Percentiles rank a stretch among this genome's conserved stretches.
phyloP scores from a whole-genome alignment of 345 rosid species.

The Boechera divaricarpa region DNA sequence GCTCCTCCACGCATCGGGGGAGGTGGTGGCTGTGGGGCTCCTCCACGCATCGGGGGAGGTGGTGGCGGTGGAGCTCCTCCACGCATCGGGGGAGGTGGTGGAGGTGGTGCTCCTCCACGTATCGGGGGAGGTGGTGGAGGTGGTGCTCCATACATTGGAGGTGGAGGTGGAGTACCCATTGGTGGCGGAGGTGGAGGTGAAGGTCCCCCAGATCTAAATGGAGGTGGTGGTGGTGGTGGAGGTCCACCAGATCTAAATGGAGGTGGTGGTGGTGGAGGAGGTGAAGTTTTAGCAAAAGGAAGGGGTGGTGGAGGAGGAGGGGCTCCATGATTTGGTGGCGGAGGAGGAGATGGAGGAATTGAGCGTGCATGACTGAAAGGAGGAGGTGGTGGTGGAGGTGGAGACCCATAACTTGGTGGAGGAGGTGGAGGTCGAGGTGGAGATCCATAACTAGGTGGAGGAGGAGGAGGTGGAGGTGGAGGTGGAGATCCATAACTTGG shows the following conservation, averaged over 20 bases:
- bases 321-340: slow-evolving; percentile 28
- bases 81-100: slow-evolving; percentile 49
- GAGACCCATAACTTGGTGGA: slow-evolving; percentile 27
- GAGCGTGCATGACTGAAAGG: neutral
- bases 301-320: slow-evolving; percentile 56
- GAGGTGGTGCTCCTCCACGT: slow-evolving; percentile 34
- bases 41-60: slow-evolving; percentile 48
- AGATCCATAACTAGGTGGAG: slow-evolving; percentile 29
- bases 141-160: slow-evolving; percentile 38
- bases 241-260: slow-evolving; percentile 31
- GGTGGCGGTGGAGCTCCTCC: slow-evolving; percentile 50
- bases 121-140: slow-evolving; percentile 37
- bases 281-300: slow-evolving; percentile 40
- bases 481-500: slow-evolving; percentile 31
- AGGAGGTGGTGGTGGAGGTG: slow-evolving; percentile 33
- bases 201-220: slow-evolving; percentile 12
- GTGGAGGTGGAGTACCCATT: slow-evolving; percentile 37
- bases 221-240: slow-evolving; percentile 51
- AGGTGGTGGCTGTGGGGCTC: slow-evolving; percentile 56
- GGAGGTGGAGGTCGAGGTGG: slow-evolving; percentile 46
- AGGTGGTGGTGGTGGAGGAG: slow-evolving; percentile 52
- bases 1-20: slow-evolving; percentile 48
- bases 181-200: slow-evolving; percentile 49
- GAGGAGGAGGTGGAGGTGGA: slow-evolving; percentile 43
- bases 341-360: slow-evolving; percentile 44